Evolutionary conservation across 345 rosid species (phyloP).

Genomic region (Eucalyptus cladocalyx): DNA sequence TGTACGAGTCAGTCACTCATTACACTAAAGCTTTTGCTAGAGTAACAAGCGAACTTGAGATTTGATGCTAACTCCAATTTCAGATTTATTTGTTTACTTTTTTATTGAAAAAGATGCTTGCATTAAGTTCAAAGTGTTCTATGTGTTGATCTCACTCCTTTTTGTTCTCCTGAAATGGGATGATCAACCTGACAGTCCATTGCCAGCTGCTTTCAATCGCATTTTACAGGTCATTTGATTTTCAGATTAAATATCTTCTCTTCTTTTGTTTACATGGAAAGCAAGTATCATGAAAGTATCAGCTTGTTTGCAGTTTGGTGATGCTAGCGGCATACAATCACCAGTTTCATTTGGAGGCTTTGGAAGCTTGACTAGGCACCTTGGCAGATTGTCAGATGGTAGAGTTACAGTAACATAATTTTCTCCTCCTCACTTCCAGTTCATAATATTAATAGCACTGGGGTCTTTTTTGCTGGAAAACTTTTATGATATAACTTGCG

Average conservation of each 20-base stretch:
- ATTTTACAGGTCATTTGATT: slow-evolving; percentile 54
- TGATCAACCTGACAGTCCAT: slow-evolving; percentile 52
- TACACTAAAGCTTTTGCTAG: not conserved
- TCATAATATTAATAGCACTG: not conserved
- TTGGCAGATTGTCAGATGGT: slow-evolving; percentile 80
- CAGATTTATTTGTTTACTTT: not conserved
- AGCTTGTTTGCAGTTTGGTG: slow-evolving; percentile 70
- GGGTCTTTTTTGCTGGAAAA: not conserved
- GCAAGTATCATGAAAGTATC: not conserved
- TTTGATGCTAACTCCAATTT: not conserved
- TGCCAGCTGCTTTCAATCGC: slow-evolving; percentile 87
- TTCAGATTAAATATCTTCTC: not conserved
- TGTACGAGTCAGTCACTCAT: not conserved
- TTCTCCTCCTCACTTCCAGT: not conserved
- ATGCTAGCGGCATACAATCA: slow-evolving; percentile 97
- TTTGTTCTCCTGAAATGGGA: slow-evolving; percentile 4
- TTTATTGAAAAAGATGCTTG: not conserved
- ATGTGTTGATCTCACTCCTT: not conserved
- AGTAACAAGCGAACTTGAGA: not conserved
- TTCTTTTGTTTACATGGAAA: not conserved
- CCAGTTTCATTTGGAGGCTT: slow-evolving; percentile 99
- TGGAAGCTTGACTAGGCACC: slow-evolving; percentile 95
- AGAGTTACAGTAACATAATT: not conserved
- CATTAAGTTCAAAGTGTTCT: not conserved
- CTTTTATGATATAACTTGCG: not conserved